phyloP scores from a whole-genome alignment of 1,284 basidiomycete species.

The Heterobasidion irregulare region DNA sequence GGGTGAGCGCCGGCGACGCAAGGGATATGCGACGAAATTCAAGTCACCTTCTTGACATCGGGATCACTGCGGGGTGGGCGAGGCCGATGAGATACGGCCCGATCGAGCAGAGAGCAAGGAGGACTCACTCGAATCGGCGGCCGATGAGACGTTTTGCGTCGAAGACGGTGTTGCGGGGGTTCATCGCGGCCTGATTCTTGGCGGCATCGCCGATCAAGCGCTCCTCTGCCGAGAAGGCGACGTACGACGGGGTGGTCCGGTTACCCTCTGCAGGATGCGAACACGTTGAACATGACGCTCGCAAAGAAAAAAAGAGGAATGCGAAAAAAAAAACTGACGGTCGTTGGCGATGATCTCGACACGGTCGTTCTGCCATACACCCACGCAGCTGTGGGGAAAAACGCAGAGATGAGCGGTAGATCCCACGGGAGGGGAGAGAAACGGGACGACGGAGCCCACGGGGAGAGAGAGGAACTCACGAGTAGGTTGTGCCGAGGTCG shows the following conservation, averaged over 20 bases:
- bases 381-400: constrained; percentile 64
- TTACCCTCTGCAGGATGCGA: constrained; percentile 72
- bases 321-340: constrained; percentile 42
- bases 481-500: constrained; percentile 88
- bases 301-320: constrained; percentile 7
- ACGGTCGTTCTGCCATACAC: constrained; percentile 98
- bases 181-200: constrained; percentile 97
- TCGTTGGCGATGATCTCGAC: constrained; percentile 98
- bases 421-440: background rate
- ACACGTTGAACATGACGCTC: background rate
- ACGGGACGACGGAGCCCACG: background rate
- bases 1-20: too few species aligned
- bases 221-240: constrained; percentile 96
- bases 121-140: constrained; percentile 81
- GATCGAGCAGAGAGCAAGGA: background rate
- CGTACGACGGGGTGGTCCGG: constrained; percentile 98
- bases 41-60: constrained; percentile 72
- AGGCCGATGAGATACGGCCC: too few species aligned
- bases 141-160: constrained; percentile 98
- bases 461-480: constrained; percentile 38
- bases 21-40: background rate
- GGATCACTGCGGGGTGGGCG: constrained; percentile 48
- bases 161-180: constrained; percentile 93
- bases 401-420: constrained; percentile 5
- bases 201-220: constrained; percentile 99